These are phyloP conservation scores for Phaeotremella fagi DNA, from an alignment of 768 basidiomycete species.

Conservation along the genomic window DNA sequence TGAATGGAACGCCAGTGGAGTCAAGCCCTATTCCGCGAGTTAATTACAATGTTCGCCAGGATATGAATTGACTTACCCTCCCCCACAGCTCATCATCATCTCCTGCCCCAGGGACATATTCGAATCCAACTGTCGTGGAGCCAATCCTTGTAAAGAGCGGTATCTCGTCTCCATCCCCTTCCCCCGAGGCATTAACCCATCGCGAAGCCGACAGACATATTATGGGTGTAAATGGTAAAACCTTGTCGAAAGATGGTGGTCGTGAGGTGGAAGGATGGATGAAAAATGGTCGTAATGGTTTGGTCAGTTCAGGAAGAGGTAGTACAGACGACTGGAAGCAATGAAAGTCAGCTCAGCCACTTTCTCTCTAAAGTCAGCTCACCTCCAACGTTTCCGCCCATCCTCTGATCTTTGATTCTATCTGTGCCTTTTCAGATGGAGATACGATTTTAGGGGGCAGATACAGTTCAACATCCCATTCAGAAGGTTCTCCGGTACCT, in stretches of 20 bases:
- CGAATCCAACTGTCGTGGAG: constrained; percentile 61
- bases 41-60: neutral
- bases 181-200: constrained; percentile 53
- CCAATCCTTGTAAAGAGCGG: constrained; percentile 25
- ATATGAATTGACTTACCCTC: constrained; percentile 54
- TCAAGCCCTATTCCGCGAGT: constrained; percentile 60
- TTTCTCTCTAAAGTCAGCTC: constrained; percentile 25
- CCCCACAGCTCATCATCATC: constrained; percentile 93
- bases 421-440: constrained; percentile 72
- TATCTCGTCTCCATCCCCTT: constrained; percentile 35
- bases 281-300: constrained; percentile 80
- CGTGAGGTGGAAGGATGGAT: constrained; percentile 67
- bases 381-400: constrained; percentile 72
- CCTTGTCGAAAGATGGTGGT: constrained; percentile 51
- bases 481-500: constrained; percentile 33
- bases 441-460: constrained; percentile 59
- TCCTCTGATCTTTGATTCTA: constrained; percentile 58
- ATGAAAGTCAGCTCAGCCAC: neutral
- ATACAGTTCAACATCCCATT: constrained; percentile 62
- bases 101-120: constrained; percentile 88
- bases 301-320: constrained; percentile 56
- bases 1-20: constrained; percentile 67
- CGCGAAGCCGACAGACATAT: constrained; percentile 83
- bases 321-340: constrained; percentile 66
- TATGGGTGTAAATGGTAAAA: constrained; percentile 53